Evolutionary conservation across 768 basidiomycete species (phyloP), one percentile per base, ranked within the genome.

Genomic region (Cytidiella melzeri): DNA sequence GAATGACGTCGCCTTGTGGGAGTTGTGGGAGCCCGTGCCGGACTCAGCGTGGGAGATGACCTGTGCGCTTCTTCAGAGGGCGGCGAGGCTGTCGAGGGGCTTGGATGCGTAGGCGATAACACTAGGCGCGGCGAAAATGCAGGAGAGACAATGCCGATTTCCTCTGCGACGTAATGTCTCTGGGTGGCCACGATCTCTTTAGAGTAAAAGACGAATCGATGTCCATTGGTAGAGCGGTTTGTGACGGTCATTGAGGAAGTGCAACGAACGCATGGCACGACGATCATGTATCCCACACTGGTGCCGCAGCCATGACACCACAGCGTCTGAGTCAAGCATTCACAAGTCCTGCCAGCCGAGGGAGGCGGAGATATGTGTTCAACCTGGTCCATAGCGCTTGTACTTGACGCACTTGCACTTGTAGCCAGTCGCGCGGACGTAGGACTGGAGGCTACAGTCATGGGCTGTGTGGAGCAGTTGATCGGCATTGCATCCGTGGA

Each of bases 161-260:
- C 87, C 51, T 76, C 72, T 28, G 67, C 67, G 48, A 86, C 67
- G 55, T 87, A 83, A 57, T 75, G 73, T 38, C 87, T 77, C 59
- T 85, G 83, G 23, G 75, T 75, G 7, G 78, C 77, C 21, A 65
- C 55, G 45, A 89, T 79, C 64, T 84, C 83, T 54, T 64, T 75
- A 36, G 83, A 84, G 69, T 92, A 87, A 64, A 92, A 92, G 28
- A 92, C 89, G 64, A 87, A 92, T 25, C 87, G 80, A 63, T 91
- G 88, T 7, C 87, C 87, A 64, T 91, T 92, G 20, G 88, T 88
- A 6, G 80, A 73, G 51, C 85, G 79, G 63, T 84, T 84, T 15
- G 76, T 79, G 4, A 74, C 73, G 42, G 76, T 73, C 45, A 83
- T 80, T 2, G 84, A 84, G 13, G 81, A 78, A 15, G 83, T 89